These are phyloP conservation scores for Astragalus membranaceus DNA, from an alignment of 306 rosid species.

Conservation along the genomic window DNA sequence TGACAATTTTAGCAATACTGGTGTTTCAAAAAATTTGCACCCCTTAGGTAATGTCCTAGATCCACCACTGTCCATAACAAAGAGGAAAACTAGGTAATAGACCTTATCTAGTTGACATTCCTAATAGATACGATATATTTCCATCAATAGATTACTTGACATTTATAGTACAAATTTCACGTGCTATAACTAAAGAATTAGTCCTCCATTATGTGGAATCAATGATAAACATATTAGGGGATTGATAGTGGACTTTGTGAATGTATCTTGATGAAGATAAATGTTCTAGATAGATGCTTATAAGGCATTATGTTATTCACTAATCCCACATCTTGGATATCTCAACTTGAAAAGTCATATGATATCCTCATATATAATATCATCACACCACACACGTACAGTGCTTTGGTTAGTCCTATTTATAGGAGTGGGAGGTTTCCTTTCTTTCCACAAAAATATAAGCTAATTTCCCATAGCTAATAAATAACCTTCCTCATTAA, in stretches of 20 bases:
- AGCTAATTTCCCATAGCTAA: background rate
- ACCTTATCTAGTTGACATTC: too few relatives aligned
- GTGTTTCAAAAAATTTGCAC: too few relatives aligned
- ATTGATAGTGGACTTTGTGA: slow-evolving; percentile 23
- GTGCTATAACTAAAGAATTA: slow-evolving; percentile 4
- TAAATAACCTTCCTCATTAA: background rate
- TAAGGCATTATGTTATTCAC: slow-evolving; percentile 3
- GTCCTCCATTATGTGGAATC: slow-evolving; percentile 20
- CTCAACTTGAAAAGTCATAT: background rate
- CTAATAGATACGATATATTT: background rate
- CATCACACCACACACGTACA: background rate
- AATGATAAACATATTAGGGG: background rate
- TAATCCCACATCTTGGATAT: slow-evolving; percentile 7
- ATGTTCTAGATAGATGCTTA: slow-evolving; percentile 26
- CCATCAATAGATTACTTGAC: background rate
- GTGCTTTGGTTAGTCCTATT: slow-evolving; percentile 20
- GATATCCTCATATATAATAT: too few relatives aligned
- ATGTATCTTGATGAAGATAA: slow-evolving; percentile 25
- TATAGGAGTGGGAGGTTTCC: slow-evolving; percentile 7
- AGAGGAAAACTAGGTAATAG: too few relatives aligned
- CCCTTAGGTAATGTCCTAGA: too few relatives aligned
- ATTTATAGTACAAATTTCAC: background rate
- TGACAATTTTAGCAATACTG: too few relatives aligned
- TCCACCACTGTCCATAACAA: too few relatives aligned
- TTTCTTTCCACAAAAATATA: background rate